A percentile compares a stretch with the other conserved stretches of the same genome.
phyloP scores from a whole-genome alignment of 1,284 basidiomycete species.

The Phlebopus sp. region DNA sequence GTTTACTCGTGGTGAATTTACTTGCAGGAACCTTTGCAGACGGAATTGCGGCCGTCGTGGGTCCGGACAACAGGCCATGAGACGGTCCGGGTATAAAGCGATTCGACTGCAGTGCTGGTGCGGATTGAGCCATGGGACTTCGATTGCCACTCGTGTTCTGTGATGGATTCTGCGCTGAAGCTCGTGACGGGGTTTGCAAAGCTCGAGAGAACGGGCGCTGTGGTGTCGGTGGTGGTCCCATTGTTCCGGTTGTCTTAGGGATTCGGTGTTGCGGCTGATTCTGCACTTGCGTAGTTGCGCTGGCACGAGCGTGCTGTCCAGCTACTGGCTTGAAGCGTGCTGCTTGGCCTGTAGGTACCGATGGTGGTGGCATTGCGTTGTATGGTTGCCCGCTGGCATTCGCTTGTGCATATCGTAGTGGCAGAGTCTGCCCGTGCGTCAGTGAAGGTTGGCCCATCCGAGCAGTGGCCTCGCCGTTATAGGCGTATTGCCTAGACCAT shows the following conservation, averaged over 20 bases:
- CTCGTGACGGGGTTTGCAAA: slow-evolving; percentile 19
- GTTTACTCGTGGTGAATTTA: slow-evolving; percentile 10
- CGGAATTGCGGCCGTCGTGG: slow-evolving; percentile 1
- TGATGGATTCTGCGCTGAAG: slow-evolving; percentile 12
- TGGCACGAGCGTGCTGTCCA: slow-evolving; percentile 9
- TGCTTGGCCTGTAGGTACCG: slow-evolving; percentile 16
- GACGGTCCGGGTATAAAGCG: slow-evolving; percentile 30
- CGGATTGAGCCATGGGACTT: not conserved
- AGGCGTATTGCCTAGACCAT: slow-evolving; percentile 56
- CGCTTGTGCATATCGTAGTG: slow-evolving; percentile 18
- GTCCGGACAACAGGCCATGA: slow-evolving; percentile 15
- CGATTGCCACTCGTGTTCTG: not conserved
- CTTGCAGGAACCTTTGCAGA: slow-evolving; percentile 4
- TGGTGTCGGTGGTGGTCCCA: slow-evolving; percentile 28
- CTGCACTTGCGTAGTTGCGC: slow-evolving; percentile 10
- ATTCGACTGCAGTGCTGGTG: slow-evolving; percentile 22
- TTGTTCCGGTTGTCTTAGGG: slow-evolving; percentile 12
- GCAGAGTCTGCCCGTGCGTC: slow-evolving; percentile 35
- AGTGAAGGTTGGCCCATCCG: slow-evolving; percentile 35
- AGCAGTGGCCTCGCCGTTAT: slow-evolving; percentile 43
- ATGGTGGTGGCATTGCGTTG: slow-evolving; percentile 26
- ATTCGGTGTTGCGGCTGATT: slow-evolving; percentile 13
- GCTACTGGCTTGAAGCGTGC: slow-evolving; percentile 28
- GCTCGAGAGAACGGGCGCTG: slow-evolving; percentile 30
- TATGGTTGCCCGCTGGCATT: slow-evolving; percentile 9